Evolutionary conservation across 2,329 filamentous ascomycete genomes (phyloP).

Genomic region (Sclerotinia subarctica): DNA sequence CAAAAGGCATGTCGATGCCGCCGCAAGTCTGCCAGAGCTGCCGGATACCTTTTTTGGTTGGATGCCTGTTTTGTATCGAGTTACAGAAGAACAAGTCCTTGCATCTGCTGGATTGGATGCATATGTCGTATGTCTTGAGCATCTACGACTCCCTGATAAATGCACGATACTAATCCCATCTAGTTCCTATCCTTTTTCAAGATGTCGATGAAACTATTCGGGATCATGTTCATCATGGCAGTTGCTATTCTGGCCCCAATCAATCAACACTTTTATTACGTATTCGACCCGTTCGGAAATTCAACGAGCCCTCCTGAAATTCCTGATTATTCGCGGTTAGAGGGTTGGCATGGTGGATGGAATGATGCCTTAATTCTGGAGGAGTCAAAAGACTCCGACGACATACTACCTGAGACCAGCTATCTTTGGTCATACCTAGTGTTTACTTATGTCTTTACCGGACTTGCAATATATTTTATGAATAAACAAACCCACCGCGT

Average conservation of each 20-base stretch:
- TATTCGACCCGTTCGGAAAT: slow-evolving; percentile 25
- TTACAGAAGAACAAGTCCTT: slow-evolving; percentile 86
- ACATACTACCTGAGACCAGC: slow-evolving; percentile 27
- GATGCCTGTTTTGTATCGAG: slow-evolving; percentile 80
- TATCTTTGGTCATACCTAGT: slow-evolving; percentile 91
- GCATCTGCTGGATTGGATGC: slow-evolving; percentile 90
- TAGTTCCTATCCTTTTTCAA: slow-evolving; percentile 92
- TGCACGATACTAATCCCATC: slow-evolving; percentile 23
- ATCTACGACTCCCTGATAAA: neutral
- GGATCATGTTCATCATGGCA: slow-evolving; percentile 77
- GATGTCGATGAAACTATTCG: slow-evolving; percentile 83
- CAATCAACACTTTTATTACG: slow-evolving; percentile 62
- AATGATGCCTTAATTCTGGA: neutral
- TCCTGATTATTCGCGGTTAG: slow-evolving; percentile 14
- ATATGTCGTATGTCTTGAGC: slow-evolving; percentile 65
- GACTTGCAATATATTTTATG: slow-evolving; percentile 76
- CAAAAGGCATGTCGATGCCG: slow-evolving; percentile 65
- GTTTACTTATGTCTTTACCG: slow-evolving; percentile 93
- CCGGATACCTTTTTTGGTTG: slow-evolving; percentile 87
- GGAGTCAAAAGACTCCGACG: slow-evolving; percentile 17
- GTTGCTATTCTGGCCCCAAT: slow-evolving; percentile 79
- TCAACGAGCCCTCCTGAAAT: slow-evolving; percentile 37
- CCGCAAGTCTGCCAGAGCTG: slow-evolving; percentile 66
- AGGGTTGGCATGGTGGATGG: slow-evolving; percentile 16
- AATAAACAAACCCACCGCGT: slow-evolving; percentile 80